Conservation (phyloP, 805 yeast genomes). For the Starmerella bombi region DNA sequence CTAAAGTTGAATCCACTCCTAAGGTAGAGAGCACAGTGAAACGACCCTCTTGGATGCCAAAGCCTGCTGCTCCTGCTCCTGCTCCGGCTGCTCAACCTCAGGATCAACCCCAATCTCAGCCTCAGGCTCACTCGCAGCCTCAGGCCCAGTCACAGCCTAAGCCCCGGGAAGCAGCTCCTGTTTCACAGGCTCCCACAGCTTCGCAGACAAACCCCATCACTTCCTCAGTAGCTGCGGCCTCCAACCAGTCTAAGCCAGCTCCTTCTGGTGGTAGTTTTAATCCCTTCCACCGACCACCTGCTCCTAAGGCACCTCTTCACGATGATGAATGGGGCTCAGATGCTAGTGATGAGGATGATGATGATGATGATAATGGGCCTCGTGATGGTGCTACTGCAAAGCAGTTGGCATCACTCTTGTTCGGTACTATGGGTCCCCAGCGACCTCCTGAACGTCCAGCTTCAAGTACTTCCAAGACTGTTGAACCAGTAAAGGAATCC, state of each 20-base stretch:
- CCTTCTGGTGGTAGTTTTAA: constrained; percentile 11
- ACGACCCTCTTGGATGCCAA: constrained; percentile 18
- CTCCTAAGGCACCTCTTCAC: constrained; percentile 17
- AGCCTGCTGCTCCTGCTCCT: background rate
- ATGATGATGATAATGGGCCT: constrained; percentile 22
- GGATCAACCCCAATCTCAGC: constrained; percentile 1
- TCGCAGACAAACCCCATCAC: too few relatives aligned
- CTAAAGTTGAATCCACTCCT: constrained; percentile 7
- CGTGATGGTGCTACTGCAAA: constrained; percentile 30
- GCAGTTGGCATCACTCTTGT: constrained; percentile 32
- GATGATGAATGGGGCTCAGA: constrained; percentile 26
- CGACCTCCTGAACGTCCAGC: constrained; percentile 16
- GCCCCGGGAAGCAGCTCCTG: background rate
- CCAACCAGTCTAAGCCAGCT: constrained; percentile 6
- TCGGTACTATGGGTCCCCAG: constrained; percentile 31
- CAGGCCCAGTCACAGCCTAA: constrained; percentile 7
- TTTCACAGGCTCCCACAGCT: constrained; percentile 1
- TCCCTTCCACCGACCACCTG: constrained; percentile 16
- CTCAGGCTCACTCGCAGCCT: background rate
- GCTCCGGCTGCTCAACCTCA: constrained; percentile 1
- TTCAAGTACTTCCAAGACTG: background rate
- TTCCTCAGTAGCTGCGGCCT: constrained; percentile 5
- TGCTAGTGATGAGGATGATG: constrained; percentile 24
- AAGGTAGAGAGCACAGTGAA: constrained; percentile 16
- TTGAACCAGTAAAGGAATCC: constrained; percentile 8